Evolutionary conservation across 495 filamentous ascomycete species (phyloP), one percentile per base, ranked within the genome.

Genomic region (Aspergillus saccharolyticus): DNA sequence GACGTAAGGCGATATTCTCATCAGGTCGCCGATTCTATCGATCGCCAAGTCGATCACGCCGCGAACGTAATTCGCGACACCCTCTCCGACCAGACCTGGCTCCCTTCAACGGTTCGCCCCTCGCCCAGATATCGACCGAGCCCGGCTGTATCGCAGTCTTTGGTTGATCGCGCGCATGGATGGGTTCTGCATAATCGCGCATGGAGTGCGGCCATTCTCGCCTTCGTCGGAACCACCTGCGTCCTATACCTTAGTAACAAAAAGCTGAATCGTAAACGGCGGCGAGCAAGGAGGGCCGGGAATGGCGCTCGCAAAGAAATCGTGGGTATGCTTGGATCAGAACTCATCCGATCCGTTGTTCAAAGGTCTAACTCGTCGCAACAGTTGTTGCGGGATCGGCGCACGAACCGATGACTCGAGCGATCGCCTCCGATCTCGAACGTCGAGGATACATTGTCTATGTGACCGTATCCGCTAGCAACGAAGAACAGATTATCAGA

Each of bases 381-480:
- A 56, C 59, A 78, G 88, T 96, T 16, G 75, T 98, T 57, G 89
- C 90, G 30, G 92, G 94, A 42, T 87, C 88, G 1, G 85, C 89
- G 5, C 82, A 86, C 57, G 84, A 94, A 56, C 89, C 91, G 18
- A 78, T 96, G 63, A 90, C 89, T 1, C 82, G 85, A 58, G 88
- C 89, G 16, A 81, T 98, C 55, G 83, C 89, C 1, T 66, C 89
- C 24, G 95, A 97, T 63, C 67, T 98, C 55, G 94, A 97, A 70
- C 82, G 91, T 51, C 83, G 91, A 51, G 95, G 95, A 15, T 97
- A 96, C 66, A 89, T 97, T 47, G 91, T 97, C 20, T 97, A 89
- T 65, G 77, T 98, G 50, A 87, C 94, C 0, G 91, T 89, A 58
- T 86, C 80, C 56, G 87, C 82, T 9, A 69, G 81, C 45, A 88